phyloP scores from a whole-genome alignment of 352 stramenopile genomes.

The Elongisporangium anandrum region DNA sequence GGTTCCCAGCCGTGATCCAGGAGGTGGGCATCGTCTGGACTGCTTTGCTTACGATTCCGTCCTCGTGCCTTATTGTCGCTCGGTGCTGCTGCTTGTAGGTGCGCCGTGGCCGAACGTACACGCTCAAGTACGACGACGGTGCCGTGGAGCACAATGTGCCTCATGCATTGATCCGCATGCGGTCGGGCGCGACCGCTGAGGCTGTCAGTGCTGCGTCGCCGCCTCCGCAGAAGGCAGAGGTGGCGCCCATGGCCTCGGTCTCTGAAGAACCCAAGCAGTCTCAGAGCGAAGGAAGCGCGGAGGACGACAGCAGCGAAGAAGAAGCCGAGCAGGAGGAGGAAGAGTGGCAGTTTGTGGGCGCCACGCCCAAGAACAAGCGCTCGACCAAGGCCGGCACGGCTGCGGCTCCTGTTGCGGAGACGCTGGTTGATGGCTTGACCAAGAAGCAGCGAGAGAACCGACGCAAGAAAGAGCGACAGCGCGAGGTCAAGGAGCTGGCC shows the following conservation, averaged over 20 bases:
- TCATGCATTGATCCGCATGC: slow-evolving; percentile 29
- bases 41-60: slow-evolving; percentile 2
- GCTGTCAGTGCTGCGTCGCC: background rate
- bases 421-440: slow-evolving; percentile 48
- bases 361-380: slow-evolving; percentile 11
- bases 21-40: slow-evolving; percentile 26
- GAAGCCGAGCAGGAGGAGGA: slow-evolving; percentile 40
- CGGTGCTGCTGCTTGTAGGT: slow-evolving; percentile 23
- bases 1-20: slow-evolving; percentile 59
- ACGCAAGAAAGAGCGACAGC: slow-evolving; percentile 74
- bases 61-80: background rate
- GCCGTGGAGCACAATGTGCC: slow-evolving; percentile 70
- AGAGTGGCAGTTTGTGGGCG: slow-evolving; percentile 67
- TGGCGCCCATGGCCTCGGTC: background rate
- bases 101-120: slow-evolving; percentile 65
- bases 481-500: slow-evolving; percentile 68
- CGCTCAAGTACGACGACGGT: slow-evolving; percentile 76
- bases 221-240: background rate
- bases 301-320: slow-evolving; percentile 3
- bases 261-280: slow-evolving; percentile 1
- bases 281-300: slow-evolving; percentile 4
- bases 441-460: slow-evolving; percentile 79
- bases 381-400: background rate
- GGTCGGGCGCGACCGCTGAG: background rate
- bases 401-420: slow-evolving; percentile 9